Conservation (phyloP, 371 early-diverging fungal species). For the Rhizopus stolonifer region DNA sequence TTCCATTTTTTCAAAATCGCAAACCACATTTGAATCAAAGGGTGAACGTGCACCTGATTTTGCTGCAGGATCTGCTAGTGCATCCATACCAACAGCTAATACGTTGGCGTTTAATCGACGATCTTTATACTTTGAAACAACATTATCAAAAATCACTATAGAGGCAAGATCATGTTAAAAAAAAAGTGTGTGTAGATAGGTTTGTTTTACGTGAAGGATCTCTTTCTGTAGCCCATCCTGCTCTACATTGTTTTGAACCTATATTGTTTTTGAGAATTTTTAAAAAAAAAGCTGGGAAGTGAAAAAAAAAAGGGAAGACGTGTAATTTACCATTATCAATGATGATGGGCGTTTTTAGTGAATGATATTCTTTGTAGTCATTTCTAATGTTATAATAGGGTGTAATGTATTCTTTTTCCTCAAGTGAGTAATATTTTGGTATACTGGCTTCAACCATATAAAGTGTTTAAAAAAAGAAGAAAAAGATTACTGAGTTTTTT, state of each 20-base stretch:
- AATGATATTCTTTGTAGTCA: conserved; percentile 21
- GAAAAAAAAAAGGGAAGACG: background rate
- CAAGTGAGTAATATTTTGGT: conserved; percentile 27
- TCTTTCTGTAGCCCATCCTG: conserved; percentile 78
- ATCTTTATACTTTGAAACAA: conserved; percentile 80
- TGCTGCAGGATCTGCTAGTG: conserved; percentile 67
- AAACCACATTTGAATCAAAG: conserved; percentile 74
- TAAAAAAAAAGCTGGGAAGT: background rate
- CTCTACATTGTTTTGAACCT: conserved; percentile 79
- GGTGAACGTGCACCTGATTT: conserved; percentile 70
- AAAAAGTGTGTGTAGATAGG: background rate
- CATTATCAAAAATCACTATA: conserved; percentile 78
- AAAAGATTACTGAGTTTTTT: conserved; percentile 3
- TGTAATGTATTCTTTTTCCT: conserved; percentile 29
- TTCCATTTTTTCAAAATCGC: conserved; percentile 78
- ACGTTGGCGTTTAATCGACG: conserved; percentile 60
- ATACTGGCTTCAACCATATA: conserved; percentile 30
- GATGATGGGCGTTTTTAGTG: conserved; percentile 52
- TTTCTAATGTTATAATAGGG: conserved; percentile 21
- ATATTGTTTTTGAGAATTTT: too few species aligned
- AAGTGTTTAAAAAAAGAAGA: background rate
- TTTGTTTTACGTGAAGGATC: conserved; percentile 51
- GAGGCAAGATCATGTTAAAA: background rate
- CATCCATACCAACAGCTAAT: conserved; percentile 77
- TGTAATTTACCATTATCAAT: conserved; percentile 65